Evolutionary conservation across 495 filamentous ascomycete species (phyloP), one percentile per base, ranked within the genome.

Genomic region (Penicillium subrubescens): DNA sequence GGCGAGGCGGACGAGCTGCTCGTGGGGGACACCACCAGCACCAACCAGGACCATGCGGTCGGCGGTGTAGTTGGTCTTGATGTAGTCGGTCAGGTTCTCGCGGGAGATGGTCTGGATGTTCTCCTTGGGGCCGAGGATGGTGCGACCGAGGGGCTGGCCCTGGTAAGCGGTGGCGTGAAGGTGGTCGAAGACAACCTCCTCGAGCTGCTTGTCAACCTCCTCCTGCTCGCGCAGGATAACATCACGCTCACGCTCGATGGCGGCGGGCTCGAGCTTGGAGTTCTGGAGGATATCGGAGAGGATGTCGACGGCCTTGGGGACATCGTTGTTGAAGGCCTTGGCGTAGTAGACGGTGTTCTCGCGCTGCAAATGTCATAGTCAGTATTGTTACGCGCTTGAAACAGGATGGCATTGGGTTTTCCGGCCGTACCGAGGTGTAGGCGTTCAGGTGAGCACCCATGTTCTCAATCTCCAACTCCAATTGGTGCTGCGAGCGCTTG

Each of bases 291-390:
- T 99, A 77, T 99, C 95, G 81, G 96, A 89, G 60, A 99, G 92
- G 77, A 99, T 98, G 77, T 98, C 91, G 77, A 99, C 95, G 72
- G 90, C 89, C 75, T 92, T 90, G 70, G 94, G 93, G 61, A 97
- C 92, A 78, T 99, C 95, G 78, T 88, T 86, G 84, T 98, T 99
- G 83, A 99, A 96, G 65, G 96, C 89, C 82, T 97, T 97, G 81
- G 96, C 95, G 80, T 97, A 99, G 86, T 99, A 99, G 75, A 98
- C 95, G 67, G 95, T 99, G 86, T 97, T 97, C 83, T 99, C 95
- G 73, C 95, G 90, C 92, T 97, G 73, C 54, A 58, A 17, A 59
- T 19, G 29, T 74, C 76, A 67, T 8, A 8, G 82, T 83, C 71
- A 76, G 72, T 68, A 35, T 41, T 52, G n/a, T 12, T 58, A 25